Conservation (phyloP, 2,329 filamentous ascomycete genomes). For the Verticillium klebahnii region DNA sequence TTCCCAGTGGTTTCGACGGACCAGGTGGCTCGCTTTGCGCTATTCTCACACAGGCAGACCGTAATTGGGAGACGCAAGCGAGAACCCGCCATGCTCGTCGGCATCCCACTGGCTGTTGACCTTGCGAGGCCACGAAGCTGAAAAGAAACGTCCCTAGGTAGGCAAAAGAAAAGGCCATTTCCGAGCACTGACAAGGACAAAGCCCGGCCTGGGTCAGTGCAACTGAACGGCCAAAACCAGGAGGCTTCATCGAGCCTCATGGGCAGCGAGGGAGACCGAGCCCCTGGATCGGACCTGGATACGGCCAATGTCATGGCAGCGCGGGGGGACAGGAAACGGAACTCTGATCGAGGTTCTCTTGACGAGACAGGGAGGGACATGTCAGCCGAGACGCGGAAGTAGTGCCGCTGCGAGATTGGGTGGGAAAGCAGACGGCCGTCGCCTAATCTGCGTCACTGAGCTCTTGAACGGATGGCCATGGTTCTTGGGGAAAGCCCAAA, state of each 20-base stretch:
- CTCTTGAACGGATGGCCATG: neutral
- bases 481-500: neutral
- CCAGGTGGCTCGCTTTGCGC: neutral
- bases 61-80: neutral
- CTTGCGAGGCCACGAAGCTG: neutral
- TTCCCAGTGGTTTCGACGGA: neutral
- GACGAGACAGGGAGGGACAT: neutral
- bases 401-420: neutral
- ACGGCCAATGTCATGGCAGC: neutral
- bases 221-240: neutral
- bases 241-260: neutral
- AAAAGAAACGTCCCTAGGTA: neutral
- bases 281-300: neutral
- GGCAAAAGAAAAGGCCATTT: neutral
- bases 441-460: neutral
- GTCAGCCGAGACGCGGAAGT: neutral
- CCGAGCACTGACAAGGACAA: neutral
- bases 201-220: neutral
- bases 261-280: neutral
- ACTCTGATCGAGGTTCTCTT: neutral
- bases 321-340: neutral
- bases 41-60: neutral
- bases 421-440: neutral
- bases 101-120: neutral
- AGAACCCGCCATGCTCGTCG: no score